These are phyloP conservation scores for Ophiostoma quercus DNA, from an alignment of 2,329 filamentous ascomycete genomes.

Conservation along the genomic window DNA sequence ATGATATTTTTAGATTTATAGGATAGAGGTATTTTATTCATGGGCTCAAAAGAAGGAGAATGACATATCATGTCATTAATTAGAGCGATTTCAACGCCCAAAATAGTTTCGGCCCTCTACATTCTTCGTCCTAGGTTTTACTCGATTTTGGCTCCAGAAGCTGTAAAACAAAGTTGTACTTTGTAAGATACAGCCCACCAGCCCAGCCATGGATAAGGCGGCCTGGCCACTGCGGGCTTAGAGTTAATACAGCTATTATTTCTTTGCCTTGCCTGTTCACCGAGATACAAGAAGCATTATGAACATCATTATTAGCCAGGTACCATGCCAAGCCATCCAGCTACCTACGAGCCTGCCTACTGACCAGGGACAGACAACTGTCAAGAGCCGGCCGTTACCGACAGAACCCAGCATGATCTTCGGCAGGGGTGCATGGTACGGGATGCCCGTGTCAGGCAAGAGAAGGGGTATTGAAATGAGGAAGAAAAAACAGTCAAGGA, in stretches of 20 bases:
- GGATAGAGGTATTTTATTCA: no score
- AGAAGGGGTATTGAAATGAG: conserved; percentile 8
- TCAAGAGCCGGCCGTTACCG: conserved; percentile 1
- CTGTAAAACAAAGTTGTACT: not conserved
- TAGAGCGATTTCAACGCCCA: not conserved
- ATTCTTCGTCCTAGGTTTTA: not conserved
- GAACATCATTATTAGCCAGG: not conserved
- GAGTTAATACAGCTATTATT: not conserved
- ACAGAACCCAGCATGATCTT: conserved; percentile 5
- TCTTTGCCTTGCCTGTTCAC: conserved; percentile 4
- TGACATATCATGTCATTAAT: not conserved
- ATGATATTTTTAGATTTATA: no score
- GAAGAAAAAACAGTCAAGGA: not conserved
- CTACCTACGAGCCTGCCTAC: not conserved
- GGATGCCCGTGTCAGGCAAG: not conserved
- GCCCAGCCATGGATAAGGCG: not conserved
- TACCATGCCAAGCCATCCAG: not conserved
- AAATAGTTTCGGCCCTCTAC: not conserved
- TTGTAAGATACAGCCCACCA: not conserved
- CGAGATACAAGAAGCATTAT: not conserved
- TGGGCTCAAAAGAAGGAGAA: not conserved
- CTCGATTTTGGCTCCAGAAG: not conserved
- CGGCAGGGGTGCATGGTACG: conserved; percentile 4
- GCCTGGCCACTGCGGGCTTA: not conserved
- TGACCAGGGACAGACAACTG: not conserved